These are phyloP conservation scores for Pythium plurisporium DNA, from an alignment of 352 stramenopile species.

Conservation along the genomic window DNA sequence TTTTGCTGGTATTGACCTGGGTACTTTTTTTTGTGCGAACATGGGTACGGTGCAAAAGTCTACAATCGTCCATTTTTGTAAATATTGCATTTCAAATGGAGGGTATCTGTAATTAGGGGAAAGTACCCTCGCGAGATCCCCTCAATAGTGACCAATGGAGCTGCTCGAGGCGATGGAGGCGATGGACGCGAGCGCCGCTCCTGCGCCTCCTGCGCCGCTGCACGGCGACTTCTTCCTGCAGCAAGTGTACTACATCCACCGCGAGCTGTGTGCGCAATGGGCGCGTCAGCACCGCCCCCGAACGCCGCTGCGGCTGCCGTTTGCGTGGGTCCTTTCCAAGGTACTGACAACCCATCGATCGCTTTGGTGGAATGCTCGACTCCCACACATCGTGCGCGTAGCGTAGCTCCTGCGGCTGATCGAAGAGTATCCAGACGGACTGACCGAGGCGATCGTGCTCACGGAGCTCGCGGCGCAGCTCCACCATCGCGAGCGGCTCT, in stretches of 20 bases:
- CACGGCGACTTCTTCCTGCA: slow-evolving; percentile 45
- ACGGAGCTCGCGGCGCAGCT: slow-evolving; percentile 54
- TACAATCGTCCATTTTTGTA: too few relatives aligned
- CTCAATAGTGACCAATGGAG: slow-evolving; percentile 32
- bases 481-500: slow-evolving; percentile 25
- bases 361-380: neutral
- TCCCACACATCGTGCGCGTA: neutral
- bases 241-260: slow-evolving; percentile 39
- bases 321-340: slow-evolving; percentile 56
- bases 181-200: slow-evolving; percentile 22
- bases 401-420: slow-evolving; percentile 43
- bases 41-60: too few relatives aligned
- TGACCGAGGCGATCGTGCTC: slow-evolving; percentile 57
- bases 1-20: too few relatives aligned
- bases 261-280: slow-evolving; percentile 39
- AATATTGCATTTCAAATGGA: too few relatives aligned
- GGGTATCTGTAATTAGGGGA: neutral
- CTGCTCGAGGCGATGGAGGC: slow-evolving; percentile 55
- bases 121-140: neutral
- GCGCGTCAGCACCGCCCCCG: slow-evolving; percentile 23
- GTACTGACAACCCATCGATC: slow-evolving; percentile 2
- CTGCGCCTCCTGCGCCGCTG: neutral
- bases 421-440: slow-evolving; percentile 61
- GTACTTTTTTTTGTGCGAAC: too few relatives aligned
- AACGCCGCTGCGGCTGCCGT: slow-evolving; percentile 30